Evolutionary conservation across 2,329 filamentous ascomycete genomes (phyloP), one percentile per base, ranked within the genome.

Genomic region (Decorospora gaudefroyi): DNA sequence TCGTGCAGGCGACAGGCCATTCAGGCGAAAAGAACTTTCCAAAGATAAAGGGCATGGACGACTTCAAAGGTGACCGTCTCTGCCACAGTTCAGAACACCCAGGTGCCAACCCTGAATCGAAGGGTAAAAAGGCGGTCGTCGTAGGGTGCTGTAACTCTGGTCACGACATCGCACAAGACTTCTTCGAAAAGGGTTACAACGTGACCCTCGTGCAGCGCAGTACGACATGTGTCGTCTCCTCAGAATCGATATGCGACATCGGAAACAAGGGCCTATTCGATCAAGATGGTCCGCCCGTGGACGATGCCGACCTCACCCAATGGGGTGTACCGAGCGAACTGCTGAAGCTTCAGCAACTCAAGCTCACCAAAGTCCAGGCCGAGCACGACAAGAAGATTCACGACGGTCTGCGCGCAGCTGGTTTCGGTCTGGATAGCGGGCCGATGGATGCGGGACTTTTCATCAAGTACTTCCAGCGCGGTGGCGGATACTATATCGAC

Each of bases 91-190:
- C 63, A 16, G 62, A 61, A 23, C 67, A 67, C 31, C 53, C 53
- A 6, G 65, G 65, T 30, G 64, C 64, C 3, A 67, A 67, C 0
- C 61, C 57, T 4, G 53, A 69, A 11, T 51, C 54, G 7, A 62
- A 61, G 13, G 72, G 73, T 18, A 76, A 76, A 40, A 67, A 66
- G 21, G 75, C 71, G 4, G 54, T 78, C 21, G 70, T 79, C 1
- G 61, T 79, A 11, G 76, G 76, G 17, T 72, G 70, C 12, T 77
- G 72, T 36, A 78, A 78, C 50, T 76, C 74, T 0, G 75, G 70
- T 34, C 75, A 78, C 57, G 75, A 78, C 53, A 69, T 78, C 16
- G 73, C 75, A 2, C 70, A 76, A 55, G 74, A 78, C 55, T 77
- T 76, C 67, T 65, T 69, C 25, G 65, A 72, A 15, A 70, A 70